phyloP scores from a whole-genome alignment of 2,329 filamentous ascomycete genomes.

The Metarhizium guizhouense region DNA sequence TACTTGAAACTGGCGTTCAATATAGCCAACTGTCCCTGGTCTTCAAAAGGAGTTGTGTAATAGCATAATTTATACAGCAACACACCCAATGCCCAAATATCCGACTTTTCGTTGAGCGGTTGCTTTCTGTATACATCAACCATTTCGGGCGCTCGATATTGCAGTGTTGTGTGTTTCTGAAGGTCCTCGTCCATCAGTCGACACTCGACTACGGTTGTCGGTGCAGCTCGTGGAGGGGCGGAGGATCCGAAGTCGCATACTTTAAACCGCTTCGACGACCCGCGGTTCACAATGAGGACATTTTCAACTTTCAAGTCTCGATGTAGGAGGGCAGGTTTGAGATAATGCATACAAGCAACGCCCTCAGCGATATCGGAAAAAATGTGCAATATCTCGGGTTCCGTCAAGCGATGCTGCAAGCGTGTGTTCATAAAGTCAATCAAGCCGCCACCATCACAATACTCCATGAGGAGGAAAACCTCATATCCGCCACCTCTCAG shows the following conservation, averaged over 20 bases:
- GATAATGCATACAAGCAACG: constrained; percentile 97
- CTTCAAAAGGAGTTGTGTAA: constrained; percentile 97
- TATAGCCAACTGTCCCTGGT: constrained; percentile 94
- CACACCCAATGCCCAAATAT: constrained; percentile 95
- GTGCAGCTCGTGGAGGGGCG: constrained; percentile 73
- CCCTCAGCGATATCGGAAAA: constrained; percentile 94
- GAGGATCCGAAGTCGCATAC: constrained; percentile 96
- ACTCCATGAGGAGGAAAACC: constrained; percentile 98
- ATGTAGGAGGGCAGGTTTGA: constrained; percentile 86
- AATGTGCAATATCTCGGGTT: constrained; percentile 95
- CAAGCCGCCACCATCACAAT: constrained; percentile 84
- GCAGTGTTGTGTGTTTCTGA: constrained; percentile 91
- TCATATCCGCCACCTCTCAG: constrained; percentile 89
- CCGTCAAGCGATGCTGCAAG: constrained; percentile 88
- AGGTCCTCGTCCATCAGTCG: constrained; percentile 93
- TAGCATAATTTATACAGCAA: constrained; percentile 97
- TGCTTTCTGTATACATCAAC: constrained; percentile 95
- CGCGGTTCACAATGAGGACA: constrained; percentile 71
- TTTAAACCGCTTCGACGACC: constrained; percentile 72
- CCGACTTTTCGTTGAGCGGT: constrained; percentile 96
- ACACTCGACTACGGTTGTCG: constrained; percentile 79
- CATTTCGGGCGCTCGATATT: constrained; percentile 98
- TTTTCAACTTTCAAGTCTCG: constrained; percentile 97
- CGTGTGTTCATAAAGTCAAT: constrained; percentile 99
- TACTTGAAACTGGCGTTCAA: constrained; percentile 92